phyloP scores from a whole-genome alignment of 2,329 filamentous ascomycete genomes.

The Sporothrix dimorphospora region DNA sequence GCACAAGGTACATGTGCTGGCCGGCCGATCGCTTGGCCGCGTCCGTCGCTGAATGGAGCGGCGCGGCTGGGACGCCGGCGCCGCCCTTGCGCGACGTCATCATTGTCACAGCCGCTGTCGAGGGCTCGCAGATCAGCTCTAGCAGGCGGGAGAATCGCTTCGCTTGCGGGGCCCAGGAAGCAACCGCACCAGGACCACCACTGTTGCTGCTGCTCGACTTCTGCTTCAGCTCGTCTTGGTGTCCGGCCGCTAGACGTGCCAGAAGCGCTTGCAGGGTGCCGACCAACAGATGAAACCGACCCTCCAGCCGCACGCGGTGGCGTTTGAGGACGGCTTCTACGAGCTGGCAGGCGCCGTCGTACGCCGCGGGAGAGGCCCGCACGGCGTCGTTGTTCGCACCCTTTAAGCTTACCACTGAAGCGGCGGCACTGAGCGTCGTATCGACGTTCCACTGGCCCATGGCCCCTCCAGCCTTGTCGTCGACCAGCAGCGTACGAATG shows the following conservation, averaged over 20 bases:
- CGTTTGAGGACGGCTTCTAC: constrained; percentile 60
- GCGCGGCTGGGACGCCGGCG: background rate
- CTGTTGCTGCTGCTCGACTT: constrained; percentile 35
- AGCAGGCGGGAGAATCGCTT: constrained; percentile 45
- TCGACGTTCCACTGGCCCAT: constrained; percentile 65
- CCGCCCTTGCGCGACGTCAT: constrained; percentile 17
- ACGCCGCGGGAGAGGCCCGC: constrained; percentile 43
- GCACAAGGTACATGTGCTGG: constrained; percentile 63
- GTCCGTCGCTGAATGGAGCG: constrained; percentile 63
- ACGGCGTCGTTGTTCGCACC: background rate
- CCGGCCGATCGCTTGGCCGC: constrained; percentile 64
- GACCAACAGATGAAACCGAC: constrained; percentile 63
- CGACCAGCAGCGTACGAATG: constrained; percentile 48
- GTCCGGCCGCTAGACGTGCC: constrained; percentile 52
- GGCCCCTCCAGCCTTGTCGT: constrained; percentile 51
- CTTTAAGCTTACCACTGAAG: constrained; percentile 39
- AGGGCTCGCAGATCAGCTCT: constrained; percentile 54
- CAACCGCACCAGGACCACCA: constrained; percentile 32
- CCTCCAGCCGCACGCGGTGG: constrained; percentile 63
- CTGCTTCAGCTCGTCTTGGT: constrained; percentile 36
- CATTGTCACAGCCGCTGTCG: constrained; percentile 55
- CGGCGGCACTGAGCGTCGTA: constrained; percentile 52
- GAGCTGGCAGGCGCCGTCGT: constrained; percentile 55
- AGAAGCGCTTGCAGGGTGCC: constrained; percentile 60
- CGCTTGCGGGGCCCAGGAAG: constrained; percentile 50